These are phyloP conservation scores for Fusarium sulawesiense DNA, from an alignment of 2,329 filamentous ascomycete genomes.

Conservation along the genomic window DNA sequence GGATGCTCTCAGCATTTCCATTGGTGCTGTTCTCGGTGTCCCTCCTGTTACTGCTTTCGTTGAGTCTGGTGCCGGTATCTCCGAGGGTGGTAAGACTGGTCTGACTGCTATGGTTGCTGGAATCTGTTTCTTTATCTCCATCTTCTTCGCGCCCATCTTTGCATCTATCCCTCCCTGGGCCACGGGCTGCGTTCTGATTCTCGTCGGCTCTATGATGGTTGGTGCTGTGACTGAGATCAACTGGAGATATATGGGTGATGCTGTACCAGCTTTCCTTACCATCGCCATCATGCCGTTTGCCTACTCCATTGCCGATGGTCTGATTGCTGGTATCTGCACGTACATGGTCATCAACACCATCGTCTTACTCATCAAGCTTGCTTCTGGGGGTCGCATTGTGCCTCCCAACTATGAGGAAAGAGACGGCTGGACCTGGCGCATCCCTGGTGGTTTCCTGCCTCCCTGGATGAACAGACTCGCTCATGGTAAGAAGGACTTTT, in stretches of 20 bases:
- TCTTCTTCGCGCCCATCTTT: constrained; percentile 93
- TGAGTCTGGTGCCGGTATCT: constrained; percentile 90
- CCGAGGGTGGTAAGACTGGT: constrained; percentile 86
- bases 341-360: constrained; percentile 81
- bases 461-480: constrained; percentile 75
- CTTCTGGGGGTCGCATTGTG: constrained; percentile 74
- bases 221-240: constrained; percentile 84
- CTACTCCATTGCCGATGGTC: constrained; percentile 87
- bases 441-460: constrained; percentile 79
- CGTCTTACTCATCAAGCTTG: constrained; percentile 75
- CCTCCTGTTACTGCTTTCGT: constrained; percentile 89
- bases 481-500: constrained; percentile 79
- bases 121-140: constrained; percentile 84
- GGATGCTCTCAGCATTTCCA: constrained; percentile 81
- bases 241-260: constrained; percentile 87
- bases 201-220: constrained; percentile 91
- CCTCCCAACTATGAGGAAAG: constrained; percentile 81
- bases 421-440: constrained; percentile 82
- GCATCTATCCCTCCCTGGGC: constrained; percentile 91
- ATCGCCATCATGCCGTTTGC: constrained; percentile 90
- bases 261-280: constrained; percentile 85
- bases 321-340: constrained; percentile 82
- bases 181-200: constrained; percentile 86
- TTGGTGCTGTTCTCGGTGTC: constrained; percentile 80
- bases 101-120: constrained; percentile 84